These are phyloP conservation scores for Mortierella sp. DNA, from an alignment of 371 early-diverging fungal species.

Conservation along the genomic window DNA sequence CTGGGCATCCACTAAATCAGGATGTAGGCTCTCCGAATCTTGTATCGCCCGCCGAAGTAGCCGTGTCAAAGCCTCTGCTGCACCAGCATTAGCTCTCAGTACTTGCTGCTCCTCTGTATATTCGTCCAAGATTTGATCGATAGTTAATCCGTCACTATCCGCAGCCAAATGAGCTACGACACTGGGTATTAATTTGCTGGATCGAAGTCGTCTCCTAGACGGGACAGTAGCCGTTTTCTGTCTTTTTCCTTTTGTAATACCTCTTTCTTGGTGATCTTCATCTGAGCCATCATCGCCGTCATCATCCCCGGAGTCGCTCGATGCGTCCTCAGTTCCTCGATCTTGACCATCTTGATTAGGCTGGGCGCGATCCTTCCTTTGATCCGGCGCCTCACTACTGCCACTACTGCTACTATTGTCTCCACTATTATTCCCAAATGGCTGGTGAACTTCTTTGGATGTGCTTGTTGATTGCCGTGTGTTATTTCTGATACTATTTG, in stretches of 20 bases:
- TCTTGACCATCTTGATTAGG: constrained; percentile 18
- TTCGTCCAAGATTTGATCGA: constrained; percentile 29
- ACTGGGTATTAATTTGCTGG: constrained; percentile 30
- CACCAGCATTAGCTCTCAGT: constrained; percentile 28
- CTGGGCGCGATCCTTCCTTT: constrained; percentile 1
- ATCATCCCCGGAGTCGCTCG: constrained; percentile 28
- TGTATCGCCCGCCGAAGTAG: constrained; percentile 35
- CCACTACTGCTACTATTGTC: constrained; percentile 12
- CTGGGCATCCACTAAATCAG: constrained; percentile 39
- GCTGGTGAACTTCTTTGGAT: neutral
- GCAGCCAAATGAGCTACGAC: constrained; percentile 23
- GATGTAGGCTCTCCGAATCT: constrained; percentile 36
- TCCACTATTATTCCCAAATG: constrained; percentile 8
- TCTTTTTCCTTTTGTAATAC: constrained; percentile 15
- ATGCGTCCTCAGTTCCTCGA: constrained; percentile 17
- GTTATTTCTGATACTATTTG: constrained; percentile 4
- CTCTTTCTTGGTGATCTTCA: constrained; percentile 18
- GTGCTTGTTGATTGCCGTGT: constrained; percentile 9
- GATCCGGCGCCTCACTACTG: constrained; percentile 8
- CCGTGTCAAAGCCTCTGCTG: constrained; percentile 37
- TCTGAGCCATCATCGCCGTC: constrained; percentile 38
- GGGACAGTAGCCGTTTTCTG: constrained; percentile 14
- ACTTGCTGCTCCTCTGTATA: constrained; percentile 31
- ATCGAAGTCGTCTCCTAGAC: constrained; percentile 36
- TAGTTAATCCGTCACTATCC: constrained; percentile 21